Evolutionary conservation across 148 eudicot species (phyloP), one percentile per base, ranked within the genome.

Genomic region (Silene conica): DNA sequence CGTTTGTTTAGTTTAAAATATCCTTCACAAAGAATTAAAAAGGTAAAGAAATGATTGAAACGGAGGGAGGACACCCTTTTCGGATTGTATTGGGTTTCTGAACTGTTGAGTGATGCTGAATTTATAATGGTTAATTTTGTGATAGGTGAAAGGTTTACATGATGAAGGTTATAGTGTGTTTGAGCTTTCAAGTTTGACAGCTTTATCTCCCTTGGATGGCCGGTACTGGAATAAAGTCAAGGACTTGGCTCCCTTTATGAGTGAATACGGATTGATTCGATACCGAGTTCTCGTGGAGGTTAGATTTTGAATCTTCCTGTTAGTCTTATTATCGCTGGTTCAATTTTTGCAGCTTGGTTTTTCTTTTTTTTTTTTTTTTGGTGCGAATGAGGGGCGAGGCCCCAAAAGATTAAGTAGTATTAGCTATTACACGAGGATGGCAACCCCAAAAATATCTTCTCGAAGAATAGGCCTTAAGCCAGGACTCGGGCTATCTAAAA

Each of bases 281-380:
- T 93, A 78, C 67, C 82, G 98, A 13, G 92, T 89, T 76, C 55
- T 90, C 10, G 93, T 93, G 18, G 96, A 93, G 98, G 98, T 93
- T 72, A 4, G 77, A 67, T 68, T 67, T 16, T 48, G 15, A 46
- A 48, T 48, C 15, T 9, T 48, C 54, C 12, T 48, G 54, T 14
- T 14, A 48, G 54, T 48, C 60, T 16, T 75, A 72, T 10, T 20
- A 21, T 6, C 23, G 52, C 69, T 52, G 6, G 46, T 13, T 67
- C 61, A 16, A 67, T 41, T 56, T 19, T 1, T 63, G 75, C 55
- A 16, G 23, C 43, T 16, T 69, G 20, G 54, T 48, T n/a, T n/a
- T n/a, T n/a, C n/a, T n/a, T n/a, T n/a, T n/a, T n/a, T n/a, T n/a
- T n/a, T n/a, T n/a, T n/a, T n/a, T n/a, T n/a, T n/a, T n/a, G n/a